These are phyloP conservation scores for Plenodomus lindquistii DNA, from an alignment of 2,329 filamentous ascomycete species.

Conservation along the genomic window DNA sequence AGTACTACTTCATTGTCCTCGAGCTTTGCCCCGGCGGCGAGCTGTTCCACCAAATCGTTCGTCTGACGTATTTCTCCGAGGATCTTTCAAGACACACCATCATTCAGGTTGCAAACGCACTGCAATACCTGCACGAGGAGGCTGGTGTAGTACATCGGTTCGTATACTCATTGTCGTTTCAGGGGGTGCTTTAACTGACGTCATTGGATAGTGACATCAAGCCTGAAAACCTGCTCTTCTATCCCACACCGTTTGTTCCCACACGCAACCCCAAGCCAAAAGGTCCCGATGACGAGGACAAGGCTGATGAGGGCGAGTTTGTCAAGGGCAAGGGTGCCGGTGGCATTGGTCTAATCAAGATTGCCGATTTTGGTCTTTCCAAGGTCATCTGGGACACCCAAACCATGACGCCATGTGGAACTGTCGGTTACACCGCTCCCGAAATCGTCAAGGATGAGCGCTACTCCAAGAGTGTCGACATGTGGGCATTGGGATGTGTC, in stretches of 20 bases:
- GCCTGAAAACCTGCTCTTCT: constrained; percentile 94
- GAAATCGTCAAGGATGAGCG: constrained; percentile 99
- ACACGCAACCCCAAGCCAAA: constrained; percentile 79
- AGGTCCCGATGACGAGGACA: constrained; percentile 91
- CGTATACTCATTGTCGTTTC: constrained; percentile 35
- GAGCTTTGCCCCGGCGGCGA: constrained; percentile 95
- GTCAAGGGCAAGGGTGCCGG: constrained; percentile 78
- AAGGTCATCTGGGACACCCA: constrained; percentile 98
- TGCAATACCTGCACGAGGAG: constrained; percentile 93
- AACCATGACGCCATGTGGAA: constrained; percentile 99
- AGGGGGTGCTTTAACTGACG: constrained; percentile 38
- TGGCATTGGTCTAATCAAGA: constrained; percentile 93
- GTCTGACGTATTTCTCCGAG: constrained; percentile 97
- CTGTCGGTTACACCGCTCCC: constrained; percentile 95
- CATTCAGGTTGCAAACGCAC: constrained; percentile 87
- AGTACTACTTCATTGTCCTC: constrained; percentile 97
- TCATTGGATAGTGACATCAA: constrained; percentile 80
- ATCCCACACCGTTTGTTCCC: constrained; percentile 79
- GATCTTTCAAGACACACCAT: constrained; percentile 94
- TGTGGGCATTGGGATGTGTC: constrained; percentile 98
- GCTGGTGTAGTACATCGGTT: constrained; percentile 97
- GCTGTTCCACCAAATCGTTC: constrained; percentile 97
- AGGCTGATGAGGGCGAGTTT: constrained; percentile 95
- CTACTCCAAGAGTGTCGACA: constrained; percentile 98
- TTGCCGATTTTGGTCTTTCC: constrained; percentile 95